Conservation (phyloP, 2,329 filamentous ascomycete species). For the Colletotrichum godetiae region DNA sequence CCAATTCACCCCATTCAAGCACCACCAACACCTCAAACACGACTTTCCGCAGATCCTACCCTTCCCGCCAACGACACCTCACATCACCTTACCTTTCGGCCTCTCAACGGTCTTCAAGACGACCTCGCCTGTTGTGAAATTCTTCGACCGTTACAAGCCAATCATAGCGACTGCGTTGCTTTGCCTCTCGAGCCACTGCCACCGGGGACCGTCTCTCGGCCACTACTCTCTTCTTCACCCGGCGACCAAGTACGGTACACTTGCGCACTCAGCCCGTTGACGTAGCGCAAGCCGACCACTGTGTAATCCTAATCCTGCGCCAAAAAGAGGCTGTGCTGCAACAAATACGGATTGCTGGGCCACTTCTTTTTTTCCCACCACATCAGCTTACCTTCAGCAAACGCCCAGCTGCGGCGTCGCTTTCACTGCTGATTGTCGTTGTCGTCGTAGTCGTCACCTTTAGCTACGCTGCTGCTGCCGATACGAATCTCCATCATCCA, state of each 20-base stretch:
- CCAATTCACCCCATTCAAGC: conserved; percentile 23
- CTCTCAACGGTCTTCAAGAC: conserved; percentile 12
- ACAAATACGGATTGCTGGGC: conserved; percentile 37
- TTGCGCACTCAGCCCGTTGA: conserved; percentile 29
- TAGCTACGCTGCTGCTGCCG: not conserved
- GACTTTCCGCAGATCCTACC: conserved; percentile 35
- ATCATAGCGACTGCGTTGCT: conserved; percentile 35
- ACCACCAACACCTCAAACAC: conserved; percentile 34
- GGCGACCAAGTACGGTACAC: not conserved
- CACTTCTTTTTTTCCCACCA: conserved; percentile 30
- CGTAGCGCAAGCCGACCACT: conserved; percentile 30
- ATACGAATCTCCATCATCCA: not conserved
- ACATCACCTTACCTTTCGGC: conserved; percentile 22
- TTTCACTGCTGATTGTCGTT: conserved; percentile 3
- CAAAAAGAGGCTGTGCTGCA: conserved; percentile 44
- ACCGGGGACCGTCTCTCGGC: not conserved
- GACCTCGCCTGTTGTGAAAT: not conserved
- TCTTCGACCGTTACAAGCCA: conserved; percentile 24
- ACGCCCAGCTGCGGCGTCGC: conserved; percentile 19
- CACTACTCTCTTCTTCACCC: not conserved
- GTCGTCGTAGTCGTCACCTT: conserved; percentile 8
- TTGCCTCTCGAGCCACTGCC: conserved; percentile 9
- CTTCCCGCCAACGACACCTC: conserved; percentile 24
- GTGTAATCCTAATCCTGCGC: conserved; percentile 38
- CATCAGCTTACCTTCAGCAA: conserved; percentile 24